A percentile compares a stretch with the other conserved stretches of the same genome.
These are phyloP conservation scores for Symmetrospora coprosmae DNA, from an alignment of 768 basidiomycete species.

Conservation along the genomic window DNA sequence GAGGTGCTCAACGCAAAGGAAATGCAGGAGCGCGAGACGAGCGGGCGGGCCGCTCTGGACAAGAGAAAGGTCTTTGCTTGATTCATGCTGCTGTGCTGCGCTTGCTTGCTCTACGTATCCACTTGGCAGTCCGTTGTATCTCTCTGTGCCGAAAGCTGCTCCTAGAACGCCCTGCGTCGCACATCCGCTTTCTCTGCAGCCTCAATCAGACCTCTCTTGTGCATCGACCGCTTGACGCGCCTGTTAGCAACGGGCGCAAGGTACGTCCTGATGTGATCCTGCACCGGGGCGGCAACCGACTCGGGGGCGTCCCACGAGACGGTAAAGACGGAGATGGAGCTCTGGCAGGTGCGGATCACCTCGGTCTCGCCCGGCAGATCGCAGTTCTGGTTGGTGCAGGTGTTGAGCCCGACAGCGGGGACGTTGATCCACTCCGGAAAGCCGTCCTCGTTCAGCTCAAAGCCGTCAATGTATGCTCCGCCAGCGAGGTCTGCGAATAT, in stretches of 20 bases:
- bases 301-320: slow-evolving; percentile 16
- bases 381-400: slow-evolving; percentile 10
- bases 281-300: slow-evolving; percentile 1
- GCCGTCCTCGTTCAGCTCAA: slow-evolving; percentile 8
- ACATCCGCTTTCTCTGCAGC: too few relatives aligned
- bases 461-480: slow-evolving; percentile 16
- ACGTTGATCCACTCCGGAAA: slow-evolving; percentile 12
- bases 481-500: slow-evolving; percentile 3
- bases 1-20: slow-evolving; percentile 53
- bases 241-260: slow-evolving; percentile 16
- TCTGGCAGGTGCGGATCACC: slow-evolving; percentile 3
- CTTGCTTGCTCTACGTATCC: too few relatives aligned
- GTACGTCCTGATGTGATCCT: slow-evolving; percentile 20
- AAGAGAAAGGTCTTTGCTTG: slow-evolving; percentile 82
- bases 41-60: slow-evolving; percentile 41
- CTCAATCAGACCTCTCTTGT: too few relatives aligned
- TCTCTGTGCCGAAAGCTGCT: too few relatives aligned
- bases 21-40: slow-evolving; percentile 42
- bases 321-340: slow-evolving; percentile 7
- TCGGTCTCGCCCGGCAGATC: slow-evolving; percentile 20
- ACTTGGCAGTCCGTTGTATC: too few relatives aligned
- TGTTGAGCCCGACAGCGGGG: slow-evolving; percentile 4
- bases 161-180: too few relatives aligned
- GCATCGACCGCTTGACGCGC: not conserved
- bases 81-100: too few relatives aligned